phyloP scores from a whole-genome alignment of 306 rosid species.

The Medicago lupulina region DNA sequence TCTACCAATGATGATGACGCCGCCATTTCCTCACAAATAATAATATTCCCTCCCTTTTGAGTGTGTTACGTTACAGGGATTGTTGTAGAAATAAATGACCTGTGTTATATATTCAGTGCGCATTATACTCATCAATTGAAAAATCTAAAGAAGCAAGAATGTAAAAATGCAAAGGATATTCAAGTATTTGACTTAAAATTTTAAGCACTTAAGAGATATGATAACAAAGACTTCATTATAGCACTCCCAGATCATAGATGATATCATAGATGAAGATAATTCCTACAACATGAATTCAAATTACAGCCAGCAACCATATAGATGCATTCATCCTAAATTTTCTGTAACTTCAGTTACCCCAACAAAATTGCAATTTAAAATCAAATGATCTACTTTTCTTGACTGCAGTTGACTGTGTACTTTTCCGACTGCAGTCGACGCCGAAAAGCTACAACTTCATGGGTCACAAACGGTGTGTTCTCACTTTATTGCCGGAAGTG shows the following conservation, averaged over 20 bases:
- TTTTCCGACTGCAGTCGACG: too few species aligned
- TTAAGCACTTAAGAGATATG: not conserved
- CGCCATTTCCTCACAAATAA: conserved; percentile 41
- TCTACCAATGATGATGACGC: conserved; percentile 60
- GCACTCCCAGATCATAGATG: too few species aligned
- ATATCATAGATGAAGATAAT: not conserved
- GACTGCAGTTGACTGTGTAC: too few species aligned
- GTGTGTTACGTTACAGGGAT: not conserved
- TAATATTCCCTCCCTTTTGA: too few species aligned
- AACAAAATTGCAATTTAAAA: not conserved
- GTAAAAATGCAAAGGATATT: conserved; percentile 13
- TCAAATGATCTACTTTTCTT: too few species aligned
- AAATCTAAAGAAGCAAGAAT: not conserved
- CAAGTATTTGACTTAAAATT: not conserved
- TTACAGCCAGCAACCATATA: not conserved
- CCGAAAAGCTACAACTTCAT: too few species aligned
- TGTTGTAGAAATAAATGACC: conserved; percentile 5
- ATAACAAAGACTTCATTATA: not conserved
- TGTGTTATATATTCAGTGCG: not conserved
- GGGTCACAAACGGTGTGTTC: too few species aligned
- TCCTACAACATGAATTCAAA: not conserved
- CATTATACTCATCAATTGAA: conserved; percentile 10
- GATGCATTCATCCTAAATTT: not conserved
- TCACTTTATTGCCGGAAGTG: too few species aligned
- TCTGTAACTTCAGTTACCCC: not conserved